These are phyloP conservation scores for Setaria italica DNA, from an alignment of 202 grass and related monocot genomes.

Conservation along the genomic window DNA sequence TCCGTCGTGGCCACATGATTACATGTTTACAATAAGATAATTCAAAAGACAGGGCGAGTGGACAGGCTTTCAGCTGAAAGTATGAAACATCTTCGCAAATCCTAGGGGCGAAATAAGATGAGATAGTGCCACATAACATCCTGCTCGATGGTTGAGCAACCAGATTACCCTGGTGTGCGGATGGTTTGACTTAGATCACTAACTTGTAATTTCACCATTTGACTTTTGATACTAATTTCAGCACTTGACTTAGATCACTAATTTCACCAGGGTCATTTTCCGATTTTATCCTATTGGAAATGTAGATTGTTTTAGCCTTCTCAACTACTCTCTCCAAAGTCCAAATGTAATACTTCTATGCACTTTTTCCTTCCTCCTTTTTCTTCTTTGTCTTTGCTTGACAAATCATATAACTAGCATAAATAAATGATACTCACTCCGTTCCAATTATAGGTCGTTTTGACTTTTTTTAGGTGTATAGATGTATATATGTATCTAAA, in stretches of 20 bases:
- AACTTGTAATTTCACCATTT: not conserved
- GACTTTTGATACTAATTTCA: not conserved
- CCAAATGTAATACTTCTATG: not conserved
- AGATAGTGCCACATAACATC: not conserved
- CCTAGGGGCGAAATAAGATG: slow-evolving; percentile 16
- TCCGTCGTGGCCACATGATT: slow-evolving; percentile 5
- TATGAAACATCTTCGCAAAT: not conserved
- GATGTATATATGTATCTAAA: no score
- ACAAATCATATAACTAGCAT: not conserved
- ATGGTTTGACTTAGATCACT: not conserved
- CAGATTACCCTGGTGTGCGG: not conserved
- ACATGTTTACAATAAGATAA: not conserved
- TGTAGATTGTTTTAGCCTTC: no score
- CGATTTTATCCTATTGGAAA: no score
- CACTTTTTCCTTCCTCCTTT: not conserved
- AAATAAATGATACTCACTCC: no score
- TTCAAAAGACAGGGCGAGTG: not conserved
- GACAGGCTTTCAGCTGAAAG: not conserved
- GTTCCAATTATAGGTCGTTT: no score
- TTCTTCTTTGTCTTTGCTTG: not conserved
- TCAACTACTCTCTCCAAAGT: no score
- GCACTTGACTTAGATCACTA: not conserved
- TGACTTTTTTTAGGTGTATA: no score
- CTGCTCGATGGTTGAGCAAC: slow-evolving; percentile 21
- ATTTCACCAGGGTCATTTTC: not conserved